Conservation (phyloP, 1,284 basidiomycete species). For the Apiotrichum porosum region DNA sequence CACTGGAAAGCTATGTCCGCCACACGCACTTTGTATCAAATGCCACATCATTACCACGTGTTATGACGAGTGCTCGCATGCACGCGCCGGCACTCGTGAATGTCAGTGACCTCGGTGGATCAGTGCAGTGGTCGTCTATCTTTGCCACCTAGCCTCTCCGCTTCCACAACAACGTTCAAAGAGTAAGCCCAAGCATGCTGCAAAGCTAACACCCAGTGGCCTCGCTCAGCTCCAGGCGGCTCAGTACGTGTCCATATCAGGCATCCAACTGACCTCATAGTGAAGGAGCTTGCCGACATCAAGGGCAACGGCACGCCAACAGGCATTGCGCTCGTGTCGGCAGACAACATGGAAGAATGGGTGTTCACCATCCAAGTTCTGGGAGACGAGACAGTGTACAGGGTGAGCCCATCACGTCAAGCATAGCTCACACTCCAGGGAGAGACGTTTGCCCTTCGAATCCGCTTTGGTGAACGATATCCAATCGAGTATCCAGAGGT, state of each 20-base stretch:
- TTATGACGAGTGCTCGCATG: too few relatives aligned
- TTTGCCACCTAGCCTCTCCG: too few relatives aligned
- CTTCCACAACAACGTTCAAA: too few relatives aligned
- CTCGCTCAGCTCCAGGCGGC: conserved; percentile 9
- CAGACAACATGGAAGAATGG: conserved; percentile 40
- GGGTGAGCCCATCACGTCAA: conserved; percentile 13
- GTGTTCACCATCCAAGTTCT: conserved; percentile 37
- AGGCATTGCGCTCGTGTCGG: conserved; percentile 36
- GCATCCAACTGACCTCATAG: conserved; percentile 11
- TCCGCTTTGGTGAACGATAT: conserved; percentile 43
- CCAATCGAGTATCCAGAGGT: conserved; percentile 46
- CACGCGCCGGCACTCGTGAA: too few relatives aligned
- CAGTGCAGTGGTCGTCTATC: too few relatives aligned
- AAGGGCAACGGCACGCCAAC: conserved; percentile 38
- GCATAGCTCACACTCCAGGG: conserved; percentile 21
- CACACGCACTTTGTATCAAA: too few relatives aligned
- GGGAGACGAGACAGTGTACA: conserved; percentile 45
- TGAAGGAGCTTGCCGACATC: conserved; percentile 47
- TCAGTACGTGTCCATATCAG: conserved; percentile 6
- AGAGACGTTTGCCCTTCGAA: conserved; percentile 39
- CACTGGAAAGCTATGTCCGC: too few relatives aligned
- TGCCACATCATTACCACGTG: too few relatives aligned
- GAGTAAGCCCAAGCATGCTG: too few relatives aligned
- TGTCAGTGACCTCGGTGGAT: too few relatives aligned
- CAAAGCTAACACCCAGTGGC: conserved; percentile 16